Base-by-base conservation (phyloP, 2,329 filamentous ascomycete species). In the Pseudogymnoascus sp. region DNA sequence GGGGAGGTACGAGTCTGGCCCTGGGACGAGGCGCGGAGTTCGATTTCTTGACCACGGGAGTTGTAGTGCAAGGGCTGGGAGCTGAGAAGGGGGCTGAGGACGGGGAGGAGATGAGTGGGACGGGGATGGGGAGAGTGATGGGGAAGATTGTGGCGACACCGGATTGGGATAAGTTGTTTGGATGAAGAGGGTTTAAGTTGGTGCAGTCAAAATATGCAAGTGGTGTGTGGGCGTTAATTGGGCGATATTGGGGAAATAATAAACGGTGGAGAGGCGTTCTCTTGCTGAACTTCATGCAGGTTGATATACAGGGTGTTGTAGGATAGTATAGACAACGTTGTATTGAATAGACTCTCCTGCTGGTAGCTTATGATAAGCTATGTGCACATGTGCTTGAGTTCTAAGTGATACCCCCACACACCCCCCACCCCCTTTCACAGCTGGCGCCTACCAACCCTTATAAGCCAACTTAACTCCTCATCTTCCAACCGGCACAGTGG, bases 71-170 rank as follows among this genome's bases (percentile, higher is more conserved):
- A 67, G 76, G 82, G 68, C 71, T 76, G 3, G 70, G 71, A 39
- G 65, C 65, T 41, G 71, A 30, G 30, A 74, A 71, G 5, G 71
- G 73, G n/a, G 59, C 5, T 3, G 34, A 34, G 13, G 59, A 26
- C 3, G 57, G 18, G 4, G 33, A 28, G 21, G 21, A 26, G 58
- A 48, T 38, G 35, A 75, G 76, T 55, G 80, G 80, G 28, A 78
- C 80, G 60, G 81, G 81, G 52, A 84, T 86, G 81, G 83, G 83
- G 56, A 79, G 80, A 67, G 78, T 86, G 61, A 79, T 82, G 75
- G 82, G 82, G 57, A 80, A 81, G 62, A 85, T 85, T 69, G 77
- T 82, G 15, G 72, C 83, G 15, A 81, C 80, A 23, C 82, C 82
- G 6, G 75, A 79, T 45, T 85, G 80, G 75, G 77, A 76, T 35